These are phyloP conservation scores for Vitis cinerea DNA, from an alignment of 164 flowering plant genomes.

Conservation along the genomic window DNA sequence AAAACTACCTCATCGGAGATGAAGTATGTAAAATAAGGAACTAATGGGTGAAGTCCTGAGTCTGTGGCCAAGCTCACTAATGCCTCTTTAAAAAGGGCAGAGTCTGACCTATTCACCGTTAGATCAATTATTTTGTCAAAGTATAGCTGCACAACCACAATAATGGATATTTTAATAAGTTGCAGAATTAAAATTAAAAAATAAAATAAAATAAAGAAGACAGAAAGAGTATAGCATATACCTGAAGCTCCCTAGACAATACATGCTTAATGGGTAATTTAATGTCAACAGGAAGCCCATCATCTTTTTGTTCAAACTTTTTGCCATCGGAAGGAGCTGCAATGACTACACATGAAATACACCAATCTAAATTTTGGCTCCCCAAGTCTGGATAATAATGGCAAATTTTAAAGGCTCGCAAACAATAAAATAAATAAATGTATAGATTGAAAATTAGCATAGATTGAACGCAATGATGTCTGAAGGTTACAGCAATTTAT, in stretches of 20 bases:
- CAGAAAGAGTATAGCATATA: conserved; percentile 12
- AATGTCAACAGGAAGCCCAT: conserved; percentile 71
- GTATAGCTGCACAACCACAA: conserved; percentile 70
- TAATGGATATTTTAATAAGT: conserved; percentile 1
- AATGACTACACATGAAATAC: conserved; percentile 39
- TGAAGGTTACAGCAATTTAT: background rate
- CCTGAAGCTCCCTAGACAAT: conserved; percentile 93
- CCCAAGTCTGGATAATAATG: background rate
- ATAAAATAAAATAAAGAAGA: background rate
- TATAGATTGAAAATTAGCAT: background rate
- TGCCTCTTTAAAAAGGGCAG: conserved; percentile 75
- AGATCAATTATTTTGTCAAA: conserved; percentile 91
- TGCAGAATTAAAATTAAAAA: background rate
- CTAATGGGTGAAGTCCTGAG: conserved; percentile 93
- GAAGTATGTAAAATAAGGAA: conserved; percentile 88
- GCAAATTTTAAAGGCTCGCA: background rate
- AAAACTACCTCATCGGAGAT: conserved; percentile 87
- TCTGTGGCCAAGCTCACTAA: conserved; percentile 83
- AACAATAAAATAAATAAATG: background rate
- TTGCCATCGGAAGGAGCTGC: conserved; percentile 59
- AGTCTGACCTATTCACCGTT: conserved; percentile 57
- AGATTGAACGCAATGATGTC: background rate
- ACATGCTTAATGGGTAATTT: conserved; percentile 87
- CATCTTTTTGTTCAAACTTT: conserved; percentile 62
- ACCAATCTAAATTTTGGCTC: conserved; percentile 12